phyloP scores from a whole-genome alignment of 179 eudicot species.

The Spergularia azorica region DNA sequence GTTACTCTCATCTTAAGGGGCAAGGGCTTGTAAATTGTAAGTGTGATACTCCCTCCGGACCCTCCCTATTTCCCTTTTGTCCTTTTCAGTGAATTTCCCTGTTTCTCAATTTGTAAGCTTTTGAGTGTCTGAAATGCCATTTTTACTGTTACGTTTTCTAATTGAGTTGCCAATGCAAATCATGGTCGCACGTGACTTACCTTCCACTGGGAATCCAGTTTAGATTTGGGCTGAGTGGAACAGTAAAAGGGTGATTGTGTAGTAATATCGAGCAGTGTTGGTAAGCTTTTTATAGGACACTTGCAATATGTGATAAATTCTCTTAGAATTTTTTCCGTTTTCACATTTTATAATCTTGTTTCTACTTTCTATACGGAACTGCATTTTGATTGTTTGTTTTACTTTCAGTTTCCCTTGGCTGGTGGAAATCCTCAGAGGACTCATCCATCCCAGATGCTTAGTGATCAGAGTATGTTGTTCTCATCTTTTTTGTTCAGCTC shows the following conservation, averaged over 20 bases:
- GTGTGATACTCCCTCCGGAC: no score
- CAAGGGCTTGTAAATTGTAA: no score
- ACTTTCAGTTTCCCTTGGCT: constrained; percentile 60
- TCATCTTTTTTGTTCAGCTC: constrained; percentile 8
- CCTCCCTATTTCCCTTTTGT: no score
- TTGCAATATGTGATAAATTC: neutral
- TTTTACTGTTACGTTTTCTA: no score
- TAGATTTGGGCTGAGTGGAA: no score
- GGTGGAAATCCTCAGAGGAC: constrained; percentile 64
- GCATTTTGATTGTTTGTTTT: constrained; percentile 13
- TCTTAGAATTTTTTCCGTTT: neutral
- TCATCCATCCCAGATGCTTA: constrained; percentile 75
- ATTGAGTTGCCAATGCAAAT: no score
- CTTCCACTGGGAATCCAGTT: neutral
- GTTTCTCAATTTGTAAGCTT: no score
- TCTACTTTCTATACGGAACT: neutral
- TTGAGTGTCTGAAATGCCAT: no score
- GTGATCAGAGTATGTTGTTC: constrained; percentile 75
- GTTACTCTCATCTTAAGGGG: no score
- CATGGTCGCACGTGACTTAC: neutral
- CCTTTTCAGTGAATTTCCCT: no score
- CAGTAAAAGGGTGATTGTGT: no score
- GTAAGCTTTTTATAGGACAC: neutral
- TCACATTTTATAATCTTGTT: constrained; percentile 3
- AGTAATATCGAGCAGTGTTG: neutral